Base-by-base conservation (phyloP, 2,329 filamentous ascomycete genomes). In the Coleophoma eucalyptorum region DNA sequence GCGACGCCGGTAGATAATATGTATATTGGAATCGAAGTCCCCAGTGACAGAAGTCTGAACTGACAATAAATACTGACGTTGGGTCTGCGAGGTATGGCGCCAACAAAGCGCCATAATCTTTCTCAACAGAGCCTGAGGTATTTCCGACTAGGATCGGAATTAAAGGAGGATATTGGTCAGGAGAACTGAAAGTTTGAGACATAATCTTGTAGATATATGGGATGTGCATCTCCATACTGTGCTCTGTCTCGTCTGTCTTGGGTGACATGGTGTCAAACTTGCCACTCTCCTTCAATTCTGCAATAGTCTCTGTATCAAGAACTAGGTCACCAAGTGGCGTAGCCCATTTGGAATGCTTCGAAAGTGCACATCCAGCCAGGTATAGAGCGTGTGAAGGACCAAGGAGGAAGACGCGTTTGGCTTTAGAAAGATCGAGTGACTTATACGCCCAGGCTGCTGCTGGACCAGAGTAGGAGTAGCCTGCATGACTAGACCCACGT, bases 21-120 rank as follows among this genome's bases (percentile, higher is more conserved):
- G 84, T 89, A 68, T 97, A 99, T 50, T 79, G 75, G 68, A 97
- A 99, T 45, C 90, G 79, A 0, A 75, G 61, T 11, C 94, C 94
- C 94, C 94, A 99, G 69, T 99, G 94, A 57, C 93, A 97, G 67
- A 99, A 99, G 67, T 99, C 94, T 1, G 91, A 96, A 67, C 89
- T 94, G 56, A 97, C 80, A 54, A 99, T 80, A 65, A 97, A 97
- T 1, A 86, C 83, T 54, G 89, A 95, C 12, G 78, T 73, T 0
- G 86, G 81, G 59, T 96, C 87, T 33, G 77, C 75, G 6, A 99
- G 72, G 66, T 94, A 96, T 0, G 87, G 85, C 1, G 88, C 81
- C 7, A 99, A 74, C n/a, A 91, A 66, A 21, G 72, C 62, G 2
- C 90, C 94, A 50, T 87, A 82, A 1, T 68, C 72, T 46, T 80